These are phyloP conservation scores for Blastobotrys raffinosifermentans DNA, from an alignment of 1,139 yeast species.

Conservation along the genomic window DNA sequence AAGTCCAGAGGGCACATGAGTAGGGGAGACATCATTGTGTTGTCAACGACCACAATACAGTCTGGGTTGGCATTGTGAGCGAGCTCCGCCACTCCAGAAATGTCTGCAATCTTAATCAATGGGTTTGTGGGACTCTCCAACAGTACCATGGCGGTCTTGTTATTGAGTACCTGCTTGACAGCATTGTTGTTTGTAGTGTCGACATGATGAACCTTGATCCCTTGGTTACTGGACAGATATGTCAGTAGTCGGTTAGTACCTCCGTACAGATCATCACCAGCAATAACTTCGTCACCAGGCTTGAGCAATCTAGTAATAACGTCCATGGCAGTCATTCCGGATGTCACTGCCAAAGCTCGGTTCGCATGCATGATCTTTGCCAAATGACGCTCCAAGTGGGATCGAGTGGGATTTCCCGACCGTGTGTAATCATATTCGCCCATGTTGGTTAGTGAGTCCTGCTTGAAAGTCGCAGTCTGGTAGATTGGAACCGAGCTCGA, in stretches of 20 bases:
- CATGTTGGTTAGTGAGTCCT: constrained; percentile 65
- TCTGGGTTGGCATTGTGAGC: constrained; percentile 67
- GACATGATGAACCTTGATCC: constrained; percentile 63
- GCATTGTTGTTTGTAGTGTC: constrained; percentile 72
- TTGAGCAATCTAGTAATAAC: constrained; percentile 66
- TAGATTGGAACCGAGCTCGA: constrained; percentile 86
- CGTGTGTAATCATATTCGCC: constrained; percentile 89
- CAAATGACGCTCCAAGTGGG: constrained; percentile 69
- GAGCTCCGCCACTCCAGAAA: constrained; percentile 54
- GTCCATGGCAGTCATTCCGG: constrained; percentile 91
- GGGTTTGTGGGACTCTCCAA: constrained; percentile 93
- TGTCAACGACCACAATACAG: constrained; percentile 77
- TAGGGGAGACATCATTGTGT: constrained; percentile 93
- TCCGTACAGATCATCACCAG: constrained; percentile 91
- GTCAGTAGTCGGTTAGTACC: constrained; percentile 85
- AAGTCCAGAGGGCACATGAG: constrained; percentile 77
- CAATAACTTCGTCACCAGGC: constrained; percentile 80
- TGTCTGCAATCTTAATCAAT: constrained; percentile 78
- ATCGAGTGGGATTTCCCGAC: constrained; percentile 92
- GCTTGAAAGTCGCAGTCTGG: constrained; percentile 91
- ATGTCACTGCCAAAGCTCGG: constrained; percentile 72
- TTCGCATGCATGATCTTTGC: constrained; percentile 71
- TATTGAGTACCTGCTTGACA: constrained; percentile 39
- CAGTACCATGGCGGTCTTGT: constrained; percentile 65
- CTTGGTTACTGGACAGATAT: constrained; percentile 61